phyloP scores from a whole-genome alignment of 176 grass and related monocot genomes.

The Triticum turgidum region DNA sequence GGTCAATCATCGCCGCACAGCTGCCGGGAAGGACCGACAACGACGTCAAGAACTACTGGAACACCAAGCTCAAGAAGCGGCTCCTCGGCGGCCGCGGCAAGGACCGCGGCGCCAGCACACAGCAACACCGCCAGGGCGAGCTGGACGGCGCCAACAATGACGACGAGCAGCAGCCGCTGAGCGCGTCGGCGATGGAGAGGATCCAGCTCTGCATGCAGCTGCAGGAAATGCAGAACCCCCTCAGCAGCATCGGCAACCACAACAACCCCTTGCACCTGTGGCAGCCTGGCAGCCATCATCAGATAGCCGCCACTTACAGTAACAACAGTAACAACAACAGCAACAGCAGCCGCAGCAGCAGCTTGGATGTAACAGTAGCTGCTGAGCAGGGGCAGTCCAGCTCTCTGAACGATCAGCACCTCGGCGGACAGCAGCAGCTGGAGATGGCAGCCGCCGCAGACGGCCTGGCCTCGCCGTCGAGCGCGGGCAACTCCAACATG shows the following conservation, averaged over 20 bases:
- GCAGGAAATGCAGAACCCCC: slow-evolving; percentile 53
- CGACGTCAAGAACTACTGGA: slow-evolving; percentile 98
- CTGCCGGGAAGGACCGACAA: slow-evolving; percentile 94
- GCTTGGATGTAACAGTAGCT: slow-evolving; percentile 32
- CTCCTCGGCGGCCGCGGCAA: slow-evolving; percentile 71
- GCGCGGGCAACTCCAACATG: slow-evolving; percentile 42
- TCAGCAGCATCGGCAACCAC: slow-evolving; percentile 22
- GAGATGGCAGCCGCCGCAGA: slow-evolving; percentile 17
- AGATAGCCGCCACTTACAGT: slow-evolving; percentile 12
- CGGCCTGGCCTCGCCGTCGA: slow-evolving; percentile 48
- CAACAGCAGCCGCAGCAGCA: slow-evolving; percentile 15
- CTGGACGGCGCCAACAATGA: neutral
- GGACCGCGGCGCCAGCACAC: slow-evolving; percentile 37
- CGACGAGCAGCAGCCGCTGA: slow-evolving; percentile 38
- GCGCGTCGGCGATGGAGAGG: slow-evolving; percentile 79
- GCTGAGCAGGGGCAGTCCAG: slow-evolving; percentile 28
- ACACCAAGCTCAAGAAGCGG: slow-evolving; percentile 94
- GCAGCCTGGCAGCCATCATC: slow-evolving; percentile 22
- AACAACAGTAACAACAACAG: neutral
- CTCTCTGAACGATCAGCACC: slow-evolving; percentile 27
- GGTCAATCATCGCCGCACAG: slow-evolving; percentile 96
- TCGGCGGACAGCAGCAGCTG: slow-evolving; percentile 4
- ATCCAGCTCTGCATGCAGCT: slow-evolving; percentile 87
- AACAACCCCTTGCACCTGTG: slow-evolving; percentile 45
- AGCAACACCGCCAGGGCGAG: neutral